Percentiles rank a stretch among this genome's conserved stretches.
These are phyloP conservation scores for Arthroderma sp. DNA, from an alignment of 2,329 filamentous ascomycete genomes.

Conservation along the genomic window DNA sequence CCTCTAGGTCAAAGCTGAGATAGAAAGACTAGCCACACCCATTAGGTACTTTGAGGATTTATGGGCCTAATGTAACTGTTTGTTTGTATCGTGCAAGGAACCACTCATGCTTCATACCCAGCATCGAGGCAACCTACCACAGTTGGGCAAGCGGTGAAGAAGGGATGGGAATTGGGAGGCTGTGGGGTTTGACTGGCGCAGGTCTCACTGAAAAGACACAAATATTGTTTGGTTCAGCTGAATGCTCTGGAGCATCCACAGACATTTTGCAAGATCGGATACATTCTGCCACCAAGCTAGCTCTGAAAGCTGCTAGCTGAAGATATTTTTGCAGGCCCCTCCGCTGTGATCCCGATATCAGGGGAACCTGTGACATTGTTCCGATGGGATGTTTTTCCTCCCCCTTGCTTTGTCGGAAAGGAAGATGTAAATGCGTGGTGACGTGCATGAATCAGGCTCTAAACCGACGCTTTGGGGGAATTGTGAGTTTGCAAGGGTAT, in stretches of 20 bases:
- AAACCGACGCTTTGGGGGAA: conserved; percentile 2
- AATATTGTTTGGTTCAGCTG: neutral
- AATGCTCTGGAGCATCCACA: neutral
- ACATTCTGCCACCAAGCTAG: neutral
- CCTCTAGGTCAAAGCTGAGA: neutral
- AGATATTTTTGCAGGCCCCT: neutral
- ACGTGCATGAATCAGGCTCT: conserved; percentile 2
- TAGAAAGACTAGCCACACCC: neutral
- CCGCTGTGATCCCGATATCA: neutral
- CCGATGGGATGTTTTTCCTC: neutral
- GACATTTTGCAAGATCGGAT: neutral
- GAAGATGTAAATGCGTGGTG: neutral
- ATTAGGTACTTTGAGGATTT: neutral
- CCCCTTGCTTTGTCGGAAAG: conserved; percentile 2
- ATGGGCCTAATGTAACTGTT: conserved; percentile 11
- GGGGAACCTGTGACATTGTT: conserved; percentile 7
- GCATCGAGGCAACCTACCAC: conserved; percentile 14
- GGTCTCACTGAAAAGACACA: conserved; percentile 11
- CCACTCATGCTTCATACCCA: conserved; percentile 10
- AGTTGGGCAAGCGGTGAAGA: conserved; percentile 14
- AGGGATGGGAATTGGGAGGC: conserved; percentile 5
- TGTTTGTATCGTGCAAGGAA: conserved; percentile 12
- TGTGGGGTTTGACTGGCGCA: conserved; percentile 7
- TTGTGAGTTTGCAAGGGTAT: neutral
- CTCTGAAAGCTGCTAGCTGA: neutral